A percentile compares a stretch with the other conserved stretches of the same genome.
These are phyloP conservation scores for Chrysanthemum seticuspe DNA, from an alignment of 129 eudicot genomes.

Conservation along the genomic window DNA sequence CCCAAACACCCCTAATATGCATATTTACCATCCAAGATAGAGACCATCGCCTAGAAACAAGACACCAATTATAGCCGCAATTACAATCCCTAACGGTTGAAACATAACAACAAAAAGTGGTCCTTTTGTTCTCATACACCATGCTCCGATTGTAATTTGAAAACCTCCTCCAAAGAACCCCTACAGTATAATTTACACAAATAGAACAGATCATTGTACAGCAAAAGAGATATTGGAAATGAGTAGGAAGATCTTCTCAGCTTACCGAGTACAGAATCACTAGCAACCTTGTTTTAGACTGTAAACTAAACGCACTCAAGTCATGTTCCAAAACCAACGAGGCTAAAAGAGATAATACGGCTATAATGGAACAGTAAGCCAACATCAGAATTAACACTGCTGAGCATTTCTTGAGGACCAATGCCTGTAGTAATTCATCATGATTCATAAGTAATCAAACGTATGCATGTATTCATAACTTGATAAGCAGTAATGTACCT, in stretches of 20 bases:
- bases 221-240: neutral
- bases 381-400: conserved; percentile 26
- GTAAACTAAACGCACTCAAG: conserved; percentile 17
- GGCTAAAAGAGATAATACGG: conserved; percentile 17
- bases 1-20: too few relatives aligned
- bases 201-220: neutral
- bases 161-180: conserved; percentile 51
- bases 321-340: conserved; percentile 25
- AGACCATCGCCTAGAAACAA: conserved; percentile 44
- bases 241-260: neutral
- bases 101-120: conserved; percentile 60
- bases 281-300: conserved; percentile 23
- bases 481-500: conserved; percentile 24
- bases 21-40: conserved; percentile 60
- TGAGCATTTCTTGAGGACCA: conserved; percentile 23
- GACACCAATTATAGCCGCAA: conserved; percentile 44
- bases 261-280: conserved; percentile 22
- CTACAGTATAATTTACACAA: conserved; percentile 24
- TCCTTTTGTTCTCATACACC: conserved; percentile 61
- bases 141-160: conserved; percentile 40
- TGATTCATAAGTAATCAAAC: neutral
- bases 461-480: neutral
- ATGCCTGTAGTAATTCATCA: conserved; percentile 14
- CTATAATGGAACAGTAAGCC: conserved; percentile 22
- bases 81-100: conserved; percentile 61